phyloP scores from a whole-genome alignment of 1,284 basidiomycete genomes.

The Ceratobasidium sp. region DNA sequence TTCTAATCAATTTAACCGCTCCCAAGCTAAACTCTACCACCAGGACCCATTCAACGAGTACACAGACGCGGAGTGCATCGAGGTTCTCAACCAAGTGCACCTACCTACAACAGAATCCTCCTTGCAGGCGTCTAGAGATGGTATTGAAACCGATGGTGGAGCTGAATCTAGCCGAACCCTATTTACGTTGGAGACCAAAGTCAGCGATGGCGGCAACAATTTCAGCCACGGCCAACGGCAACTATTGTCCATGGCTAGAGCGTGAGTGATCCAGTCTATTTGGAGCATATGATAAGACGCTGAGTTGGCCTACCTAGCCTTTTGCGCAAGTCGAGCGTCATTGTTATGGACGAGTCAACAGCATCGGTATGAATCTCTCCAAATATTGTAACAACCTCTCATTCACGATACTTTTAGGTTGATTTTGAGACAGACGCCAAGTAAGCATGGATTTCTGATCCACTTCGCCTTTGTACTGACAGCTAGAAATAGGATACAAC shows the following conservation, averaged over 20 bases:
- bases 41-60: constrained; percentile 89
- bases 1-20: background rate
- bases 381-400: background rate
- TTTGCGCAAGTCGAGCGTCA: constrained; percentile 33
- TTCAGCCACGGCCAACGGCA: constrained; percentile 88
- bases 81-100: constrained; percentile 72
- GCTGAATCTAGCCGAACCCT: constrained; percentile 51
- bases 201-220: constrained; percentile 82
- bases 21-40: background rate
- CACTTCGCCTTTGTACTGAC: background rate
- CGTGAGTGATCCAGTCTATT: constrained; percentile 20
- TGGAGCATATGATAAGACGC: background rate
- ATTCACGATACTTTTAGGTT: constrained; percentile 50
- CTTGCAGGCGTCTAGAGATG: background rate
- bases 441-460: background rate
- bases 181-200: constrained; percentile 74
- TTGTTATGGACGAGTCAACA: constrained; percentile 41
- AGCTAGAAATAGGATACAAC: constrained; percentile 65
- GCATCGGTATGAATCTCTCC: constrained; percentile 30
- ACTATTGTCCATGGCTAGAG: constrained; percentile 75
- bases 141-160: constrained; percentile 34
- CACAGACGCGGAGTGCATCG: constrained; percentile 75
- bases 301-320: constrained; percentile 6
- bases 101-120: constrained; percentile 43
- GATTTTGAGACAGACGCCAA: constrained; percentile 64